Evolutionary conservation across 257 asterid genomes (phyloP), one percentile per base, ranked within the genome.

Genomic region (Lithospermum erythrorhizon): DNA sequence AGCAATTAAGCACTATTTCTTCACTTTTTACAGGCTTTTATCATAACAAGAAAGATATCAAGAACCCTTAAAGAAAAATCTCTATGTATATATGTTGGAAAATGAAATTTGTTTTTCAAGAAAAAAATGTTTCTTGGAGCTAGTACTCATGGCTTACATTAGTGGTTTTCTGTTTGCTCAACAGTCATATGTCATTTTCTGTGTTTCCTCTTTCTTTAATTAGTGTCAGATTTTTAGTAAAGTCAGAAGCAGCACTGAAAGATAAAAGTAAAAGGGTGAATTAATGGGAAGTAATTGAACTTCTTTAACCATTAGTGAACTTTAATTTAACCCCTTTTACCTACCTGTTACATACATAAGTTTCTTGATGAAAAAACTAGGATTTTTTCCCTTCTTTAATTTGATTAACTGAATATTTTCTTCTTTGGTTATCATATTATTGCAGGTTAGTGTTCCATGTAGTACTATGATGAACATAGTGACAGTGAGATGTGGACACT

Each of bases 401-500:
- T 41, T 23, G 22, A 10, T 15, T 20, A 61, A 54, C 59, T 68
- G 32, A 58, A 45, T 54, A 13, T 53, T 17, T 9, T 41, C 4
- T 41, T 41, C 18, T 3, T 41, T 41, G 49, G 18, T 41, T 11
- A 11, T 0, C 9, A 35, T 35, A 35, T 65, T 54, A 30, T 57
- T 8, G 70, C 83, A 90, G 98, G 98, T 90, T 62, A 90, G 79
- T 61, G 93, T 90, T 72, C 98, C 98, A 60, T 74, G 83, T 72
- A 93, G 82, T 69, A 83, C 84, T 74, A 80, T 79, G 93, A 65
- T 76, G 57, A 79, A 77, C 11, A 76, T 83, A 22, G 98, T 90
- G 70, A 83, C 98, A 0, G 98, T 90, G 18, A 81, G 96, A 76
- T 90, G 98, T 67, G 98, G 98, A 27, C 96, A 90, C 65, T 90